phyloP scores from a whole-genome alignment of 768 basidiomycete species.

The Mycena belliarum region DNA sequence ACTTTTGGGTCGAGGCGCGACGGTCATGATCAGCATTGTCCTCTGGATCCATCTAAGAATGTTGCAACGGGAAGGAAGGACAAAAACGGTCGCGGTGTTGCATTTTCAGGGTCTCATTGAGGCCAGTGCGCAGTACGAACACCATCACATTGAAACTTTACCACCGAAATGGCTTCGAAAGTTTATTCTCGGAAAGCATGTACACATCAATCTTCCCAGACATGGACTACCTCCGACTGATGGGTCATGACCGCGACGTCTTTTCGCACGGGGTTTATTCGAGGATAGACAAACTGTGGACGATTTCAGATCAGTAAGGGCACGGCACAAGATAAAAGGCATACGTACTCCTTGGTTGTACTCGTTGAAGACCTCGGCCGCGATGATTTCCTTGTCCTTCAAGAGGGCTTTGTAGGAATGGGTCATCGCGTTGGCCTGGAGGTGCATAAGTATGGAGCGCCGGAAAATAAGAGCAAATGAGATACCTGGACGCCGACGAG shows the following conservation, averaged over 20 bases:
- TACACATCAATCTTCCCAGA: slow-evolving; percentile 20
- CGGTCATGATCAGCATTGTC: too few relatives aligned
- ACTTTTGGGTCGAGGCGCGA: slow-evolving; percentile 7
- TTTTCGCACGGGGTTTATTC: slow-evolving; percentile 69
- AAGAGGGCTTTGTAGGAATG: slow-evolving; percentile 62
- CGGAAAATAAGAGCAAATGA: slow-evolving; percentile 10
- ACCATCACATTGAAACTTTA: background rate
- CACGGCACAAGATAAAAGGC: background rate
- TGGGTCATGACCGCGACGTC: slow-evolving; percentile 88
- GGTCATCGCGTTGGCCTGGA: slow-evolving; percentile 51
- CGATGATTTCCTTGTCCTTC: slow-evolving; percentile 74
- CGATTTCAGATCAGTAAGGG: background rate
- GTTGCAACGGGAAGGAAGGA: background rate
- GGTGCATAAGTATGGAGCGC: background rate
- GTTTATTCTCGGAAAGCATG: background rate
- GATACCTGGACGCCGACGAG: slow-evolving; percentile 65
- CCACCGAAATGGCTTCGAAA: slow-evolving; percentile 4
- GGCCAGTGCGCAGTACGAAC: too few relatives aligned
- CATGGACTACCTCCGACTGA: slow-evolving; percentile 58
- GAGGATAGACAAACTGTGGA: slow-evolving; percentile 79
- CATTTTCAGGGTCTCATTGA: background rate
- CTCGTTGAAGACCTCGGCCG: slow-evolving; percentile 81
- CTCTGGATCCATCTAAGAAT: background rate
- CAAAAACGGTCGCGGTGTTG: background rate
- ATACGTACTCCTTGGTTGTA: slow-evolving; percentile 73